These are phyloP conservation scores for Zygosaccharomyces rouxii DNA, from an alignment of 805 yeast species.

Conservation along the genomic window DNA sequence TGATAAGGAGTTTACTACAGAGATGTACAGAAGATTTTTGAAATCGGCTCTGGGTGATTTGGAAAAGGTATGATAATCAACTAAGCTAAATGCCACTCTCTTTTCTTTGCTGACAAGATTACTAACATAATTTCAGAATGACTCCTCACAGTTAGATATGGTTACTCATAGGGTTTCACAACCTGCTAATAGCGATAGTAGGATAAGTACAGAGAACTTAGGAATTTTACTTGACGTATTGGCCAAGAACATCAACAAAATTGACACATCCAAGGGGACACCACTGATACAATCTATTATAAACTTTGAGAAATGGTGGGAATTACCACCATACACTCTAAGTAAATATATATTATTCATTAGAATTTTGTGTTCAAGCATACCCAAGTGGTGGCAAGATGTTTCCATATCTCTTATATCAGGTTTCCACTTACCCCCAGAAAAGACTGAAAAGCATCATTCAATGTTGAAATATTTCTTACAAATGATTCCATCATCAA, in stretches of 20 bases:
- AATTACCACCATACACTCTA: constrained; percentile 41
- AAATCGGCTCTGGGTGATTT: constrained; percentile 65
- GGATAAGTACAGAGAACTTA: constrained; percentile 51
- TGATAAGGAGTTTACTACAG: constrained; percentile 31
- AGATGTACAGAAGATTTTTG: constrained; percentile 44
- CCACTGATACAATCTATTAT: constrained; percentile 59
- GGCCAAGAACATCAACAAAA: constrained; percentile 59
- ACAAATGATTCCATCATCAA: constrained; percentile 75
- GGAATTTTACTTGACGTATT: constrained; percentile 52
- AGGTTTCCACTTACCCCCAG: constrained; percentile 45
- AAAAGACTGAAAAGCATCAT: constrained; percentile 41
- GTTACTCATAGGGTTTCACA: constrained; percentile 56
- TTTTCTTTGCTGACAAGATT: constrained; percentile 3
- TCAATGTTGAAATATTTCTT: constrained; percentile 59
- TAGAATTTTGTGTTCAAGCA: constrained; percentile 71
- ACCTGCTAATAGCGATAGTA: constrained; percentile 49
- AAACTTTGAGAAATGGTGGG: constrained; percentile 58
- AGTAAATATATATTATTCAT: constrained; percentile 65
- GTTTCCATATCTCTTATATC: constrained; percentile 65
- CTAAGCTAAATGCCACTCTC: constrained; percentile 5
- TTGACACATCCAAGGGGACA: constrained; percentile 51
- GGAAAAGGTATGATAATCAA: constrained; percentile 46
- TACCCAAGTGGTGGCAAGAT: constrained; percentile 87
- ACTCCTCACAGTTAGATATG: constrained; percentile 51
- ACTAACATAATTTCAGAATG: constrained; percentile 36